A percentile compares a stretch with the other conserved stretches of the same genome.
Evolutionary conservation across 176 grass and related monocot genomes (phyloP).

Genomic region (Cenchrus purpureus): DNA sequence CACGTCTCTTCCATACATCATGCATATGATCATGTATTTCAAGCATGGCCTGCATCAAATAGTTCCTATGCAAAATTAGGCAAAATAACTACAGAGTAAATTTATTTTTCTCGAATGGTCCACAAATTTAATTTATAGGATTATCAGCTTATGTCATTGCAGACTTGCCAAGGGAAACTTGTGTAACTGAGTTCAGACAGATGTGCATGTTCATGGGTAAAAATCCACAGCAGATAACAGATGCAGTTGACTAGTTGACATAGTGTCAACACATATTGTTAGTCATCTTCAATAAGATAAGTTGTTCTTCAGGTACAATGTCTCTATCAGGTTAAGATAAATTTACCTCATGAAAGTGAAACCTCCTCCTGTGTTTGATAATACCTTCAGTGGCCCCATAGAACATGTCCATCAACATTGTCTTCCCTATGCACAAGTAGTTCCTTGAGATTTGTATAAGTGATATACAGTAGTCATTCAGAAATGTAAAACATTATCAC

Average conservation of each 20-base stretch:
- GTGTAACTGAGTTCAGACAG: conserved; percentile 10
- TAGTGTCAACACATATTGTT: background rate
- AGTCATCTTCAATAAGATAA: background rate
- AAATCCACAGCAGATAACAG: background rate
- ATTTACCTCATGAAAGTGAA: conserved; percentile 98
- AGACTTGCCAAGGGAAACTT: background rate
- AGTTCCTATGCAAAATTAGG: conserved; percentile 1
- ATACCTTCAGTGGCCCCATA: conserved; percentile 84
- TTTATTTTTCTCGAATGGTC: background rate
- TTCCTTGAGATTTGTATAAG: conserved; percentile 22
- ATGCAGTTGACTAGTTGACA: background rate
- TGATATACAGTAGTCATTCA: background rate
- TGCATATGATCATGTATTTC: conserved; percentile 99
- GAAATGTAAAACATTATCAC: background rate
- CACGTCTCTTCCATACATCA: conserved; percentile 77
- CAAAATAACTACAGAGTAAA: conserved; percentile 6
- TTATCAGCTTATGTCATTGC: conserved; percentile 1
- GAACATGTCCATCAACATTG: conserved; percentile 99
- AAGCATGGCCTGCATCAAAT: conserved; percentile 81
- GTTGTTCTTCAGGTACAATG: background rate
- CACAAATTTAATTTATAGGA: background rate
- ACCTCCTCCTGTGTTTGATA: conserved; percentile 82
- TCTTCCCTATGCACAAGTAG: conserved; percentile 66
- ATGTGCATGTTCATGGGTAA: background rate
- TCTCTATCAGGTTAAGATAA: background rate